These are phyloP conservation scores for Viola odorata DNA, from an alignment of 345 rosid genomes.

Conservation along the genomic window DNA sequence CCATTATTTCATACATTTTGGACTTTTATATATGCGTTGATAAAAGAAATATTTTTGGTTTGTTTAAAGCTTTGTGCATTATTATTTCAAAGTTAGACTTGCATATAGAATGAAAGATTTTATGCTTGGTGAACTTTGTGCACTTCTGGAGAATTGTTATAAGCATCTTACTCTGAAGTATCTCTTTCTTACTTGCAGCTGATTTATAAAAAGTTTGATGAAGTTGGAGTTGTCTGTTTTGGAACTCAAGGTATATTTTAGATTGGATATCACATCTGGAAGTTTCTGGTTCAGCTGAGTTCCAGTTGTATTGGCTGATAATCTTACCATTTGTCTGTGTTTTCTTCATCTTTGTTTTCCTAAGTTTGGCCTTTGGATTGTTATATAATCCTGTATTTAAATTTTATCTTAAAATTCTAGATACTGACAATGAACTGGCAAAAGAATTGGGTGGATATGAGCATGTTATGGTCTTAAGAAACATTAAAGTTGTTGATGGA, in stretches of 20 bases:
- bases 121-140: not conserved
- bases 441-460: conserved; percentile 83
- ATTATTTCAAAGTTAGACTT: not conserved
- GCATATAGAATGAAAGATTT: not conserved
- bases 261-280: not conserved
- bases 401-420: conserved; percentile 27
- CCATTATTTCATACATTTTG: too few species aligned
- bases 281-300: not conserved
- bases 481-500: conserved; percentile 69
- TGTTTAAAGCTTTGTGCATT: not conserved
- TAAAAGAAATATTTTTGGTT: not conserved
- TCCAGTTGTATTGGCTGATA: not conserved
- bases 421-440: conserved; percentile 69
- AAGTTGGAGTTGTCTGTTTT: conserved; percentile 73
- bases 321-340: not conserved
- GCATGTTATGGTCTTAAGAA: conserved; percentile 47
- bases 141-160: not conserved
- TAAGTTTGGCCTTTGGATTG: not conserved
- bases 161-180: not conserved
- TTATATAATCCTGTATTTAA: not conserved
- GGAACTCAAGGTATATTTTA: conserved; percentile 68
- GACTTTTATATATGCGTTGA: too few species aligned
- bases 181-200: conserved; percentile 45
- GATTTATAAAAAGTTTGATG: conserved; percentile 64
- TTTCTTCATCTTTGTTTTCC: not conserved